These are phyloP conservation scores for Zalerion maritima DNA, from an alignment of 495 filamentous ascomycete genomes.

Conservation along the genomic window DNA sequence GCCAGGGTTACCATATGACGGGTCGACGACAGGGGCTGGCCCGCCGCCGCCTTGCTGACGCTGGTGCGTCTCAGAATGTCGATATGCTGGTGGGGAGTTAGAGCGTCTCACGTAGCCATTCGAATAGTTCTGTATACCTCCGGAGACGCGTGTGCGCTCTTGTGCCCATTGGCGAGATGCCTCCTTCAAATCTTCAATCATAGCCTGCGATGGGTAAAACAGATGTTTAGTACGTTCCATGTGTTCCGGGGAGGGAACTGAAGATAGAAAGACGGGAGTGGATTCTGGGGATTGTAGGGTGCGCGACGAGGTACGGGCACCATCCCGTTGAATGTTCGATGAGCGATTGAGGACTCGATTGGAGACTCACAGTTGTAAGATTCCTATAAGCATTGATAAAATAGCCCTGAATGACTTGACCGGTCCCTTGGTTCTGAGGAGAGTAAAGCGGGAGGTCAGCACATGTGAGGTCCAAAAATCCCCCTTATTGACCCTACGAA, in stretches of 20 bases:
- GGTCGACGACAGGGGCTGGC: too few relatives aligned
- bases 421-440: constrained; percentile 30
- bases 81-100: constrained; percentile 42
- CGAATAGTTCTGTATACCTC: constrained; percentile 43
- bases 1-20: too few relatives aligned
- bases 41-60: too few relatives aligned
- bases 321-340: constrained; percentile 1
- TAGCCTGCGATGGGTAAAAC: constrained; percentile 40
- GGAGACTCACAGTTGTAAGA: constrained; percentile 60
- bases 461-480: constrained; percentile 8
- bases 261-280: constrained; percentile 9
- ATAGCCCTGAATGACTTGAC: constrained; percentile 52
- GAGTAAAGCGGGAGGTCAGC: constrained; percentile 6
- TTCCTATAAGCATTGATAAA: constrained; percentile 81
- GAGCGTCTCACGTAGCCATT: constrained; percentile 38
- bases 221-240: constrained; percentile 3
- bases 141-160: constrained; percentile 40
- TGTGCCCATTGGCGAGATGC: constrained; percentile 72
- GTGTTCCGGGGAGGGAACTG: background rate
- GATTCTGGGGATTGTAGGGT: constrained; percentile 3
- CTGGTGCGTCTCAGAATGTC: constrained; percentile 35
- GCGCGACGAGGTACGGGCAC: constrained; percentile 12
- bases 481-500: constrained; percentile 1
- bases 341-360: background rate
- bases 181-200: constrained; percentile 74